These are phyloP conservation scores for Pinus tabuliformis DNA, from an alignment of 75 land plant genomes.

Conservation along the genomic window DNA sequence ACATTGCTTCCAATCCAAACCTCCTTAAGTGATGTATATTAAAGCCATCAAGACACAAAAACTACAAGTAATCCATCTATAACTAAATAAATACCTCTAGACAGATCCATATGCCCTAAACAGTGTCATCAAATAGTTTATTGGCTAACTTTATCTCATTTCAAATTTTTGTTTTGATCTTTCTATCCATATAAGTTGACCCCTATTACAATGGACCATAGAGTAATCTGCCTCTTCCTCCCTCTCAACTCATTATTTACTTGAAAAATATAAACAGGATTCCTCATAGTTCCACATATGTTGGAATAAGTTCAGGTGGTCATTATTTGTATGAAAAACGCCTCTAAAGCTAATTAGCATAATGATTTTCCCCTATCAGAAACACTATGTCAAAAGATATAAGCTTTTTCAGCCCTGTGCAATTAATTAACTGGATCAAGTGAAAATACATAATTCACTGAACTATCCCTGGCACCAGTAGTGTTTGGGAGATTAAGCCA, in stretches of 20 bases:
- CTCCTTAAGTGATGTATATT: no score
- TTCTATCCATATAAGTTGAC: background rate
- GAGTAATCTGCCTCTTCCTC: background rate
- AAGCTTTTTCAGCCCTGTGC: background rate
- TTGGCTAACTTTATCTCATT: no score
- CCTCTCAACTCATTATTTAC: background rate
- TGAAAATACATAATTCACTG: background rate
- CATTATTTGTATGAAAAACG: background rate
- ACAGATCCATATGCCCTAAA: no score
- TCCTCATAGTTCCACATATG: background rate
- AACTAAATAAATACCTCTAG: no score
- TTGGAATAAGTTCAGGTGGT: background rate
- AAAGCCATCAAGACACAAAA: no score
- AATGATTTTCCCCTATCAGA: background rate
- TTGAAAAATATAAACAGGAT: background rate
- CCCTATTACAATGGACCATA: background rate
- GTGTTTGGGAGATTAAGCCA: background rate
- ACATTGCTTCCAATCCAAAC: no score
- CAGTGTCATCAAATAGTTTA: no score
- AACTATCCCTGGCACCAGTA: background rate
- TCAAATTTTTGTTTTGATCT: background rate
- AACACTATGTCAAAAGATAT: background rate
- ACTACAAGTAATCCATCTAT: no score
- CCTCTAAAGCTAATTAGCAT: background rate
- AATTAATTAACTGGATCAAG: background rate